Evolutionary conservation across 495 filamentous ascomycete genomes (phyloP).

Genomic region (Daldinia loculata): DNA sequence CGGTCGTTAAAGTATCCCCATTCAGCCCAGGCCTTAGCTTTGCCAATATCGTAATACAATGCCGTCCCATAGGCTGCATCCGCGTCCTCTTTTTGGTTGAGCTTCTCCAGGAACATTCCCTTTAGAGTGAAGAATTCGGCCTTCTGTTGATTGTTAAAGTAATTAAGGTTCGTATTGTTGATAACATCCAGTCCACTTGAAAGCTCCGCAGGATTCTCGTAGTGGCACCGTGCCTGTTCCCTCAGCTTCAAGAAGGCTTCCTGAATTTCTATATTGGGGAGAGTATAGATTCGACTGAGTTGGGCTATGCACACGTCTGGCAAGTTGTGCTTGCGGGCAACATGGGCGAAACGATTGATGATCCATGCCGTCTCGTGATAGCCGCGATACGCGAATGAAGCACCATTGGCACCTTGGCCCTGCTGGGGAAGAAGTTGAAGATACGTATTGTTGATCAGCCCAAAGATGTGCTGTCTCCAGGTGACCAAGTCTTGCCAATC

Average conservation of each 20-base stretch:
- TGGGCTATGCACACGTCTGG: slow-evolving; percentile 97
- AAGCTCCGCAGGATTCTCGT: slow-evolving; percentile 91
- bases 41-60: slow-evolving; percentile 90
- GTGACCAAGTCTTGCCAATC: slow-evolving; percentile 99
- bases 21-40: slow-evolving; percentile 98
- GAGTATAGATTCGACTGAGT: slow-evolving; percentile 95
- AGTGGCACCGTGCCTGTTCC: slow-evolving; percentile 98
- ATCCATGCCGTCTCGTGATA: slow-evolving; percentile 99
- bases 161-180: slow-evolving; percentile 99
- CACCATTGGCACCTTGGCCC: slow-evolving; percentile 77
- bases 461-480: slow-evolving; percentile 98
- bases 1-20: slow-evolving; percentile 98
- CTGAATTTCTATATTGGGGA: slow-evolving; percentile 99
- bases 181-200: slow-evolving; percentile 95
- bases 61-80: slow-evolving; percentile 94
- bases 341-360: slow-evolving; percentile 98
- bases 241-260: slow-evolving; percentile 97
- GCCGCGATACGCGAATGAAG: slow-evolving; percentile 92
- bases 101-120: slow-evolving; percentile 98
- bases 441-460: slow-evolving; percentile 94
- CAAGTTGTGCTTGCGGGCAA: slow-evolving; percentile 95
- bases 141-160: slow-evolving; percentile 94
- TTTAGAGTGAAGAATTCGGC: slow-evolving; percentile 99
- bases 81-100: slow-evolving; percentile 86
- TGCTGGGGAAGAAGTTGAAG: slow-evolving; percentile 83